Evolutionary conservation across 148 eudicot genomes (phyloP).

Genomic region (Euryodendron excelsum): DNA sequence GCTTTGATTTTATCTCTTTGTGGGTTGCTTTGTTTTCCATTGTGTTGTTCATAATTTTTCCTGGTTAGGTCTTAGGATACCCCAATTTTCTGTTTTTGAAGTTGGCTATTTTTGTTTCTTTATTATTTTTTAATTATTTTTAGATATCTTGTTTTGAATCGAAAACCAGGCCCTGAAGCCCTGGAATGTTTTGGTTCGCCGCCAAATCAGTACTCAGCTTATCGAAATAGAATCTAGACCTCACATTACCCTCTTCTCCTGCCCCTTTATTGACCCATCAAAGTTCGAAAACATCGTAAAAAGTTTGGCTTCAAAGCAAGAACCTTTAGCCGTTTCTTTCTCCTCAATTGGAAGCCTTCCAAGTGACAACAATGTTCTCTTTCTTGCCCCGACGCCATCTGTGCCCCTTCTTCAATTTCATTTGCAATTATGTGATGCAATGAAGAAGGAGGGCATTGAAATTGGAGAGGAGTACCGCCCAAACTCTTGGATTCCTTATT

Average conservation of each 20-base stretch:
- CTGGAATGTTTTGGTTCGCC: slow-evolving; percentile 56
- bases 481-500: slow-evolving; percentile 71
- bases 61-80: neutral
- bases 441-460: slow-evolving; percentile 73
- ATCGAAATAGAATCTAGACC: slow-evolving; percentile 91
- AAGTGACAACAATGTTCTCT: slow-evolving; percentile 49
- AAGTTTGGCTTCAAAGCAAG: slow-evolving; percentile 57
- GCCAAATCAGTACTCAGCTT: slow-evolving; percentile 59
- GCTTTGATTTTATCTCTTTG: slow-evolving; percentile 1
- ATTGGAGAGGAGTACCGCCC: slow-evolving; percentile 59
- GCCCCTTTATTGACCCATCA: slow-evolving; percentile 46
- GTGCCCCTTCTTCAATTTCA: slow-evolving; percentile 48
- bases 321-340: slow-evolving; percentile 59
- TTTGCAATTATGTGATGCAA: slow-evolving; percentile 62
- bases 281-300: slow-evolving; percentile 66
- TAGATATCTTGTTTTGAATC: slow-evolving; percentile 11
- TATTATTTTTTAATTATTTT: neutral
- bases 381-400: slow-evolving; percentile 80
- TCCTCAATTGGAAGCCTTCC: slow-evolving; percentile 78
- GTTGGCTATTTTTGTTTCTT: neutral
- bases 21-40: neutral
- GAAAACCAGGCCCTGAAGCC: slow-evolving; percentile 89
- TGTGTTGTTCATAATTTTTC: neutral
- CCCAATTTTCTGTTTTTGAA: neutral
- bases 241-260: slow-evolving; percentile 74